Conservation (phyloP, 331 rosid species). For the Acacia concinna region DNA sequence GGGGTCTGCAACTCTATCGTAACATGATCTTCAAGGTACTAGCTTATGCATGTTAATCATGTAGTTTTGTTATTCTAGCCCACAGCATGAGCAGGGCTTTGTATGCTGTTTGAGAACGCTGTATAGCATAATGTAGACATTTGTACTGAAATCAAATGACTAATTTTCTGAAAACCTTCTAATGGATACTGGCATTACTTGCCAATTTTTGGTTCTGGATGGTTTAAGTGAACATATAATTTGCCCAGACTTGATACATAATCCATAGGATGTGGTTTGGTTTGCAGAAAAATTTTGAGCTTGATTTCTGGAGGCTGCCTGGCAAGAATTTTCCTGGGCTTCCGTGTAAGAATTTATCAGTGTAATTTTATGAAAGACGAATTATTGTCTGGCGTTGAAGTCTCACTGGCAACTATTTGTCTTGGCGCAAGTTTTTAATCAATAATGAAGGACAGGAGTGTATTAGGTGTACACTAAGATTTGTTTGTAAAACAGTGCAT, state of each 20-base stretch:
- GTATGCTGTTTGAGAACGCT: conserved; percentile 9
- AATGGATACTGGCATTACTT: not conserved
- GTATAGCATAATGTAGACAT: conserved; percentile 30
- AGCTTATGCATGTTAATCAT: conserved; percentile 20
- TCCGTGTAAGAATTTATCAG: not conserved
- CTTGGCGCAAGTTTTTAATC: no score
- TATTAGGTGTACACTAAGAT: not conserved
- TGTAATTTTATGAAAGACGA: not conserved
- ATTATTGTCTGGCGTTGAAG: not conserved
- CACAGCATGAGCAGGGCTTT: not conserved
- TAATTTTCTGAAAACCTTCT: not conserved
- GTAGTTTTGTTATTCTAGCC: conserved; percentile 18
- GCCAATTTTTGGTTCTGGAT: not conserved
- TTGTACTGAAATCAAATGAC: conserved; percentile 22
- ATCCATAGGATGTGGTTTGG: not conserved
- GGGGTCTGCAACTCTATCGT: not conserved
- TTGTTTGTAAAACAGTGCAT: not conserved
- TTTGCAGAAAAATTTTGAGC: not conserved
- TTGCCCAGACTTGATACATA: not conserved
- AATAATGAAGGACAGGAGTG: not conserved
- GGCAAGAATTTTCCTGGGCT: not conserved
- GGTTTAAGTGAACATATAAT: not conserved
- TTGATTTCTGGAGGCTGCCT: not conserved
- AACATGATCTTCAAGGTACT: conserved; percentile 21
- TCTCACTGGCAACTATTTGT: not conserved